Percentiles rank a stretch among this genome's conserved stretches.
phyloP scores from a whole-genome alignment of 2,329 filamentous ascomycete genomes.

The Ambrosiella xylebori region DNA sequence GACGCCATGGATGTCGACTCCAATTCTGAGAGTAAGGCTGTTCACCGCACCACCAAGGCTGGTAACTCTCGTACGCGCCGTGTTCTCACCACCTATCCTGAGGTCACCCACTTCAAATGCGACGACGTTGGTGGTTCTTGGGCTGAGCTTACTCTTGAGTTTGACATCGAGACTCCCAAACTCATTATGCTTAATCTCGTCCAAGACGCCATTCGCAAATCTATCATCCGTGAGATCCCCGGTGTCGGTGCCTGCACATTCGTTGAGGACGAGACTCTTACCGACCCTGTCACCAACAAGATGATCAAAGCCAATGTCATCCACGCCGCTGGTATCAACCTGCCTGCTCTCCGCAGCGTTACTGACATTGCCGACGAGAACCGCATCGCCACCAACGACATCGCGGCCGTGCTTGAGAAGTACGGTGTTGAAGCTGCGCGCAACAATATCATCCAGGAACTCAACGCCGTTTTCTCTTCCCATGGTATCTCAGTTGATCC shows the following conservation, averaged over 20 bases:
- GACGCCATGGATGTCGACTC: constrained; percentile 24
- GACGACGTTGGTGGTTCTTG: constrained; percentile 55
- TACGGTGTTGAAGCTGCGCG: constrained; percentile 94
- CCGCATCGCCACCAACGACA: constrained; percentile 79
- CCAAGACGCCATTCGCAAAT: constrained; percentile 58
- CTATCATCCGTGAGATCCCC: constrained; percentile 73
- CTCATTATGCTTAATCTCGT: constrained; percentile 84
- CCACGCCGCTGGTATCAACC: constrained; percentile 70
- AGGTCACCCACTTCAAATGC: constrained; percentile 64
- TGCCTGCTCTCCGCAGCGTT: constrained; percentile 79
- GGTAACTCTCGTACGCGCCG: constrained; percentile 35
- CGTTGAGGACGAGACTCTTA: constrained; percentile 40
- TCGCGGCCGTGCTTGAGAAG: constrained; percentile 62
- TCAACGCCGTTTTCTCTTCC: constrained; percentile 67
- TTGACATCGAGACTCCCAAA: constrained; percentile 66
- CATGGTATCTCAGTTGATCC: constrained; percentile 89
- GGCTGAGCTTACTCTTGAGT: constrained; percentile 71
- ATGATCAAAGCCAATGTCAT: constrained; percentile 39
- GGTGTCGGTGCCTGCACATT: constrained; percentile 58
- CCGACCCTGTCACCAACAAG: constrained; percentile 30
- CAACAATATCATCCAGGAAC: constrained; percentile 69
- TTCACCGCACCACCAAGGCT: constrained; percentile 13
- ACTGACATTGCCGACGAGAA: constrained; percentile 74
- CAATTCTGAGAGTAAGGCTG: constrained; percentile 13
- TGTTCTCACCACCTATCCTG: constrained; percentile 43